Conservation (phyloP, 1,139 yeast genomes). For the Saccharomyces hybrid region DNA sequence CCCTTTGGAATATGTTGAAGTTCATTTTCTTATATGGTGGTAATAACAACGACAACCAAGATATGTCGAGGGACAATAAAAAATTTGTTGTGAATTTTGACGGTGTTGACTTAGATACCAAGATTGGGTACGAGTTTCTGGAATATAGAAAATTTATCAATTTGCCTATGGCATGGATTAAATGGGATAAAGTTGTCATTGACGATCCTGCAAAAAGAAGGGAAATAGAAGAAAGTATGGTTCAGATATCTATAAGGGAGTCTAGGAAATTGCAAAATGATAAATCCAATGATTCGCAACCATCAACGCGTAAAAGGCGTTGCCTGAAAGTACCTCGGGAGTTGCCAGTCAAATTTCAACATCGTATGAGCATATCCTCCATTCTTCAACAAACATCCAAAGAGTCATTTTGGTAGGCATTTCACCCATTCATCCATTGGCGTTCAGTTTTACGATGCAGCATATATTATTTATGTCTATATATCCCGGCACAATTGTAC, state of each 20-base stretch:
- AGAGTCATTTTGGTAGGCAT: not conserved
- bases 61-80: conserved; percentile 8
- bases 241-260: conserved; percentile 10
- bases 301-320: not conserved
- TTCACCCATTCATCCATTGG: not conserved
- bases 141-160: conserved; percentile 43
- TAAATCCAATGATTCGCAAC: conserved; percentile 1
- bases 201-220: conserved; percentile 5
- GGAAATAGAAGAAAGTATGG: conserved; percentile 11
- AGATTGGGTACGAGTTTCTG: conserved; percentile 32
- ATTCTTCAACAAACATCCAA: not conserved
- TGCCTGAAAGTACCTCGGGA: not conserved
- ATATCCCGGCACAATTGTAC: not conserved
- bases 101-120: conserved; percentile 21
- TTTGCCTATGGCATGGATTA: conserved; percentile 46
- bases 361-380: conserved; percentile 9
- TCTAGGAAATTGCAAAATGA: not conserved
- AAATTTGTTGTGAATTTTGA: conserved; percentile 14
- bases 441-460: not conserved
- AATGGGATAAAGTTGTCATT: conserved; percentile 33
- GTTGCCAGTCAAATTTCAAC: conserved; percentile 13
- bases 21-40: conserved; percentile 29
- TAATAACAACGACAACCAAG: conserved; percentile 9
- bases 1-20: conserved; percentile 27
- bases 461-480: not conserved